Evolutionary conservation across 1,284 basidiomycete genomes (phyloP).

Genomic region (Baeospora myosura): DNA sequence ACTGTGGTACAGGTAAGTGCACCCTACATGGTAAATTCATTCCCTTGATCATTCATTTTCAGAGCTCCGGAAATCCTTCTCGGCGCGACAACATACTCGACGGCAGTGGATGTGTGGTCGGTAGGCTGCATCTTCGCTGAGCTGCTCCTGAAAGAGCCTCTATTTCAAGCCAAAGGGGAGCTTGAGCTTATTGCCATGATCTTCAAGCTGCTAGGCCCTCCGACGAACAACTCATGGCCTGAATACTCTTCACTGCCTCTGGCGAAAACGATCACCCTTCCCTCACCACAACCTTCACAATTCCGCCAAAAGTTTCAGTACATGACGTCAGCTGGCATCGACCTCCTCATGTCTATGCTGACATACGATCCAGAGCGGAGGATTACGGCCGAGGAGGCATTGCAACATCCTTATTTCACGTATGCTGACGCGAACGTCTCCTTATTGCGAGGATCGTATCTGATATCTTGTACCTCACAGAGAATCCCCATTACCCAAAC

Average conservation of each 20-base stretch:
- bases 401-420: constrained; percentile 91
- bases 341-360: constrained; percentile 77
- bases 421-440: constrained; percentile 22
- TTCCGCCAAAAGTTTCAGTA: constrained; percentile 77
- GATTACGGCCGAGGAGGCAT: constrained; percentile 82
- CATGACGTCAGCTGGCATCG: constrained; percentile 76
- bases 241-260: constrained; percentile 74
- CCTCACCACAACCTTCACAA: constrained; percentile 67
- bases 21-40: constrained; percentile 1
- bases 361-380: constrained; percentile 85
- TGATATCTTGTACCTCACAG: constrained; percentile 30
- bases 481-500: constrained; percentile 91
- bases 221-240: constrained; percentile 83
- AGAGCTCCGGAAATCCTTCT: constrained; percentile 95
- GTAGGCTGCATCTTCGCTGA: constrained; percentile 99
- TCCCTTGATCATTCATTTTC: constrained; percentile 11
- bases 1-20: constrained; percentile 90
- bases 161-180: constrained; percentile 95
- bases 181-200: constrained; percentile 91
- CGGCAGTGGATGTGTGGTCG: constrained; percentile 98
- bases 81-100: constrained; percentile 89
- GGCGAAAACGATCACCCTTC: constrained; percentile 71
- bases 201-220: constrained; percentile 87
- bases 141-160: constrained; percentile 85
- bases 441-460: constrained; percentile 3